These are phyloP conservation scores for Fusarium transvaalense DNA, from an alignment of 2,329 filamentous ascomycete genomes.

Conservation along the genomic window DNA sequence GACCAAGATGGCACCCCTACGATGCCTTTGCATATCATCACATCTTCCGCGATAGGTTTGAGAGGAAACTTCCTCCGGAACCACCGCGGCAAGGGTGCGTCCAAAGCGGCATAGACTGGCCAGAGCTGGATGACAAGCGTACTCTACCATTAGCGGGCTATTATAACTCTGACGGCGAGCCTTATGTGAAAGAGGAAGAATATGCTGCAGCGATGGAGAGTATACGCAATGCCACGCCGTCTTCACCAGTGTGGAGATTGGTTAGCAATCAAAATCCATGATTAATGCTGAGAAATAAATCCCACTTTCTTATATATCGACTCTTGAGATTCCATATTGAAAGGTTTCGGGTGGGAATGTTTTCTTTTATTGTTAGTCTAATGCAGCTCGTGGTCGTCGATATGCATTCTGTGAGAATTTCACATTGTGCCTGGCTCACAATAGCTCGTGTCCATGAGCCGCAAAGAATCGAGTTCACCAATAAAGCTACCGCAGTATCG, in stretches of 20 bases:
- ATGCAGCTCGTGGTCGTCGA: too few relatives aligned
- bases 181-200: not conserved
- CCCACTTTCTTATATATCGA: too few relatives aligned
- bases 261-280: not conserved
- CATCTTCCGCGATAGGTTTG: slow-evolving; percentile 33
- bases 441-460: too few relatives aligned
- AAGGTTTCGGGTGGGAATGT: too few relatives aligned
- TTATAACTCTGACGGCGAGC: not conserved
- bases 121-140: slow-evolving; percentile 2
- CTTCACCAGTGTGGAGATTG: slow-evolving; percentile 2
- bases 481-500: too few relatives aligned
- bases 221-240: slow-evolving; percentile 12
- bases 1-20: slow-evolving; percentile 30
- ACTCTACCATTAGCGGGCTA: not conserved
- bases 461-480: too few relatives aligned
- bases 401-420: too few relatives aligned
- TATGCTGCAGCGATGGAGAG: slow-evolving; percentile 1
- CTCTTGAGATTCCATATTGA: too few relatives aligned
- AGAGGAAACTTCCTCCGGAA: not conserved
- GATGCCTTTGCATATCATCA: slow-evolving; percentile 21
- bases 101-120: slow-evolving; percentile 6
- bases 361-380: too few relatives aligned
- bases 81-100: not conserved
- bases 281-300: not conserved
- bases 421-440: too few relatives aligned